phyloP scores from a whole-genome alignment of 2,329 filamentous ascomycete genomes.

The Neospermospora avenae region DNA sequence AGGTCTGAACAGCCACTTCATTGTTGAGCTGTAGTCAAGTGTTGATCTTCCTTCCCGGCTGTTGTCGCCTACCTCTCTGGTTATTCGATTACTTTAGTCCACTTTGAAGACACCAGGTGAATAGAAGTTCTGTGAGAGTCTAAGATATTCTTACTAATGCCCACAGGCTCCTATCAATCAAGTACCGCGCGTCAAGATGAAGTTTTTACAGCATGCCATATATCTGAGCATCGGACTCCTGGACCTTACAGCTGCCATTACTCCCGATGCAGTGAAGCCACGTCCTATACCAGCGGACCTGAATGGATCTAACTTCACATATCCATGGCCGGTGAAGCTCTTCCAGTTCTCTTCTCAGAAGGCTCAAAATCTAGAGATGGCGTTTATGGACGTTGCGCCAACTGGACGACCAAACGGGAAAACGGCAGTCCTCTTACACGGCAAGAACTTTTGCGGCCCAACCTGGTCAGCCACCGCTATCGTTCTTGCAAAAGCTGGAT shows the following conservation, averaged over 20 bases:
- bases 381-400: constrained; percentile 51
- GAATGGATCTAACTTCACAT: constrained; percentile 40
- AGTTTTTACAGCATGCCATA: background rate
- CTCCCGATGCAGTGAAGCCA: background rate
- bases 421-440: constrained; percentile 47
- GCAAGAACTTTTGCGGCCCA: constrained; percentile 53
- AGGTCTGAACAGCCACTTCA: background rate
- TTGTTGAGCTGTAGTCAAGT: background rate
- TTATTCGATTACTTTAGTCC: background rate
- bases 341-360: constrained; percentile 47
- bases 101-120: background rate
- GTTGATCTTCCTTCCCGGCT: background rate
- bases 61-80: background rate
- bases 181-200: background rate
- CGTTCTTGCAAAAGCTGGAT: constrained; percentile 41
- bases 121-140: background rate
- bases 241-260: background rate
- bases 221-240: background rate
- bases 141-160: background rate
- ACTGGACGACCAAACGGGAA: constrained; percentile 32
- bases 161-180: background rate
- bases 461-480: constrained; percentile 48
- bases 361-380: constrained; percentile 46
- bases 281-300: constrained; percentile 3
- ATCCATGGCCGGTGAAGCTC: constrained; percentile 48